Base-by-base conservation (phyloP, 306 rosid species). In the Ammopiptanthus mongolicus region DNA sequence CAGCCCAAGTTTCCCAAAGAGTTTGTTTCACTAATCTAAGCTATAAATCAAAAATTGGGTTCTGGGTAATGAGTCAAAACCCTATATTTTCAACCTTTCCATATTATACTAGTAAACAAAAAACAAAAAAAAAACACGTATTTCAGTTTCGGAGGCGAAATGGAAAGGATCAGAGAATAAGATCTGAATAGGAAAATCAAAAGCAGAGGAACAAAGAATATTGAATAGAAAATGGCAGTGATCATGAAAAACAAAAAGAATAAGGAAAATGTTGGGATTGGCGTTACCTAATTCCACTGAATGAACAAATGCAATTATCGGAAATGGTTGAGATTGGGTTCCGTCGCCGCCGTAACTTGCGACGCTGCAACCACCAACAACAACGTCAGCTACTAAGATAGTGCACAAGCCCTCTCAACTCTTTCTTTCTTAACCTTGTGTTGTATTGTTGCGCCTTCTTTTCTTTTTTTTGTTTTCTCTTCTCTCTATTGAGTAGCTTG, bases 331-430 rank as follows among this genome's bases (percentile, higher is more conserved):
- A 58, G 55, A 70, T 55, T 50, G 21, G 78, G 57, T 69, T 62
- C 68, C 67, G 80, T 12, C 71, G 87, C 75, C 73, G 84, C 71
- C 62, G 80, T 31, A 82, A 77, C 76, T 65, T 76, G 80, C 80
- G 82, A 58, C 65, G 81, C 86, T 69, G 84, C 84, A 52, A 59
- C 11, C 69, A 56, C 51, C 11, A n/a, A 66, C 12, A n/a, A 66
- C 12, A 3, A 36, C 23, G 53, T 42, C 51, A 18, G 8, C 5
- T 37, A 56, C 56, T 47, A 25, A 15, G 62, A 63, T 10, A 77
- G 34, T 42, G 25, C 51, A 19, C 14, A 19, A 10, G 10, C 51
- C 4, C 2, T n/a, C 2, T 44, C 0, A 41, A 41, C 14, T 41
- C 47, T n/a, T n/a, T n/a, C n/a, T n/a, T n/a, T n/a, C n/a, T 42